Percentiles rank a stretch among this genome's conserved stretches.
These are phyloP conservation scores for Sordaria brevicollis DNA, from an alignment of 495 filamentous ascomycete genomes.

Conservation along the genomic window DNA sequence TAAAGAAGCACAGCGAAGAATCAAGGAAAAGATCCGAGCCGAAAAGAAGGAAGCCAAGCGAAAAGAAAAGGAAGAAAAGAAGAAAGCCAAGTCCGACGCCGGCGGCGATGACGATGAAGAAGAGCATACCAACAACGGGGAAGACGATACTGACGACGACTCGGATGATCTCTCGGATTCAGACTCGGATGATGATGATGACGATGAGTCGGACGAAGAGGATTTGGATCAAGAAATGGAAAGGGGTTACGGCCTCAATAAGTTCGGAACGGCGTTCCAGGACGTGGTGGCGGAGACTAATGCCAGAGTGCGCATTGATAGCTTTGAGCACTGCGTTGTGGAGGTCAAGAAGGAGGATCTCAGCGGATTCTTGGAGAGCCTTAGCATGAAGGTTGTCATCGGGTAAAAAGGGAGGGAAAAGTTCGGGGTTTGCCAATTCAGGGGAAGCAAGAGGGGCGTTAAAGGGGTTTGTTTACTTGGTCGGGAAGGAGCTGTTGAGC, in stretches of 20 bases:
- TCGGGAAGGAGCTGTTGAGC: neutral
- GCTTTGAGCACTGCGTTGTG: conserved; percentile 94
- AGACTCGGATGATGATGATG: conserved; percentile 42
- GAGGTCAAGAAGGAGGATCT: conserved; percentile 95
- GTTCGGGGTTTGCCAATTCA: neutral
- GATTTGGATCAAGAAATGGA: conserved; percentile 45
- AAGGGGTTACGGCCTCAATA: conserved; percentile 64
- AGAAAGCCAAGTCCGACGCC: conserved; percentile 51
- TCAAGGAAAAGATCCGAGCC: conserved; percentile 51
- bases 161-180: conserved; percentile 2
- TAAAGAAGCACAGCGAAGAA: conserved; percentile 47
- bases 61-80: conserved; percentile 42
- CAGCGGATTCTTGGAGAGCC: conserved; percentile 75
- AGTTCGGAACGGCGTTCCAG: conserved; percentile 91
- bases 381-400: conserved; percentile 87
- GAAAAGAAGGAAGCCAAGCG: conserved; percentile 45
- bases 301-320: conserved; percentile 83
- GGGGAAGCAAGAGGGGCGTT: neutral
- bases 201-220: conserved; percentile 53
- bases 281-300: conserved; percentile 89
- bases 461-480: neutral
- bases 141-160: conserved; percentile 12
- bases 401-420: conserved; percentile 44
- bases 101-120: conserved; percentile 44
- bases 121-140: conserved; percentile 9